Conservation (phyloP, 2,329 filamentous ascomycete species). For the Ceratocystiopsis sp. region DNA sequence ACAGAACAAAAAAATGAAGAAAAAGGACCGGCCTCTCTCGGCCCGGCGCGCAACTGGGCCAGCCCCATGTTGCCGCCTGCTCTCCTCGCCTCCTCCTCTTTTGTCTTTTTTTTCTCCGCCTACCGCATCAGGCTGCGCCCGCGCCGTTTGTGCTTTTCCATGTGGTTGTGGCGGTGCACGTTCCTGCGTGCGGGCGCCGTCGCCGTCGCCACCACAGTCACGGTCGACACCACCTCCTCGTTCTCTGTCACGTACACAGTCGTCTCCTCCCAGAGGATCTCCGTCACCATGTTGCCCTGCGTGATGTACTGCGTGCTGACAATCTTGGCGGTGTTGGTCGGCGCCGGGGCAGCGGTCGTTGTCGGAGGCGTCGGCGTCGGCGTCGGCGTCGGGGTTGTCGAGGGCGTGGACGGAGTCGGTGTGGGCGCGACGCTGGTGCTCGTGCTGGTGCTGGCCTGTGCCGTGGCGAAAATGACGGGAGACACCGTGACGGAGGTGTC, state of each 20-base stretch:
- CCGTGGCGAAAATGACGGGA: no score
- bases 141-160: slow-evolving; percentile 17
- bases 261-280: slow-evolving; percentile 41
- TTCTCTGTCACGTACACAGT: slow-evolving; percentile 31
- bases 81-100: no score
- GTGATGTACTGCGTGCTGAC: slow-evolving; percentile 37
- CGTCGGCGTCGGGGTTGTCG: slow-evolving; percentile 5
- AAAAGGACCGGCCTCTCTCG: no score
- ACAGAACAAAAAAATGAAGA: no score
- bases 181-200: slow-evolving; percentile 16
- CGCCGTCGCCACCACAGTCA: slow-evolving; percentile 11
- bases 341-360: slow-evolving; percentile 13
- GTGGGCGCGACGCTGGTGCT: slow-evolving; percentile 3
- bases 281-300: slow-evolving; percentile 29
- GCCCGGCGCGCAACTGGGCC: no score
- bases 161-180: slow-evolving; percentile 15
- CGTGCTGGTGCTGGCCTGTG: background rate
- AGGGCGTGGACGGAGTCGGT: slow-evolving; percentile 7
- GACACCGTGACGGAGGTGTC: no score
- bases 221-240: slow-evolving; percentile 21
- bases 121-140: no score
- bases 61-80: no score
- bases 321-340: slow-evolving; percentile 13
- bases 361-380: slow-evolving; percentile 8
- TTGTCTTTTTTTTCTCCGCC: no score